Conservation (phyloP, 176 grass and related monocot genomes). For the Bolboschoenus planiculmis region DNA sequence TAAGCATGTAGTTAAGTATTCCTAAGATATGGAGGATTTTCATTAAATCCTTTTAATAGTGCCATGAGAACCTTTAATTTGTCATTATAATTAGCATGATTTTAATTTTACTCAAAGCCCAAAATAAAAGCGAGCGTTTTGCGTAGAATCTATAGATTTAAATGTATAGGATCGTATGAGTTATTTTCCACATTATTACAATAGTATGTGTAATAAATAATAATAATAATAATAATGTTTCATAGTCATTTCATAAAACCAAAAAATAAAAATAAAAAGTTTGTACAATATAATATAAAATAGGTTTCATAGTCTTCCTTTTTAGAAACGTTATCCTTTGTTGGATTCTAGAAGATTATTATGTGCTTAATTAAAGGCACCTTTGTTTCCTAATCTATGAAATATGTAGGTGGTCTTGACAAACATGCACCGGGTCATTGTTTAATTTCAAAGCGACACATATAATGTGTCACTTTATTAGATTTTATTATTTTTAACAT, state of each 20-base stretch:
- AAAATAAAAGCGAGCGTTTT: neutral
- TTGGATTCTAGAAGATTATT: neutral
- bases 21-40: neutral
- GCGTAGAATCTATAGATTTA: neutral
- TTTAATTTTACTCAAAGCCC: neutral
- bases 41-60: neutral
- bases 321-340: neutral
- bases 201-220: neutral
- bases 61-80: neutral
- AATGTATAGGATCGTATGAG: neutral
- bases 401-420: neutral
- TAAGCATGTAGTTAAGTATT: too few relatives aligned
- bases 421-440: slow-evolving; percentile 2
- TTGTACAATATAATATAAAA: neutral
- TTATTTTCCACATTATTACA: neutral
- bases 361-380: neutral
- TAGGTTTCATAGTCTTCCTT: neutral
- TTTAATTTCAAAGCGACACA: neutral
- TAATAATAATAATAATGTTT: too few relatives aligned
- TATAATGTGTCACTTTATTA: too few relatives aligned
- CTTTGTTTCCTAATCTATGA: too few relatives aligned
- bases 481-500: too few relatives aligned
- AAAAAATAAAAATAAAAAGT: too few relatives aligned
- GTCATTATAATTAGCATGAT: neutral
- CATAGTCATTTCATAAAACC: too few relatives aligned